phyloP scores from a whole-genome alignment of 2,329 filamentous ascomycete species.

The Exophiala viscosa region DNA sequence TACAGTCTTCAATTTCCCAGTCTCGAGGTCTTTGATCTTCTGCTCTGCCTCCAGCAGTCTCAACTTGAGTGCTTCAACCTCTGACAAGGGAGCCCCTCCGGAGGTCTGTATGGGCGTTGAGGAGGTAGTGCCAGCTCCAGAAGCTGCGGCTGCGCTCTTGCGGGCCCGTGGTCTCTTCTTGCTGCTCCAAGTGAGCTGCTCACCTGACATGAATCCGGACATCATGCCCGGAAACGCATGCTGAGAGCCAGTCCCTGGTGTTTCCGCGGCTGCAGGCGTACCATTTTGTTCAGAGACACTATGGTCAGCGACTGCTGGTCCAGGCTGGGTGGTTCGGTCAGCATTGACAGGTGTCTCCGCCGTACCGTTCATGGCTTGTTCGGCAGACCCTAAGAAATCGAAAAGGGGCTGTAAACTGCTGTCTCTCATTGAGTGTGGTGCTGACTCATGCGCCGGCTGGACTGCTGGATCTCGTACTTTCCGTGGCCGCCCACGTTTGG shows the following conservation, averaged over 20 bases:
- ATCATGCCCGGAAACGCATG: conserved; percentile 13
- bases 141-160: neutral
- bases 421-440: conserved; percentile 1
- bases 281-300: neutral
- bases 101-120: neutral
- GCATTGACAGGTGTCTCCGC: neutral
- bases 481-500: neutral
- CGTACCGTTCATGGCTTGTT: neutral
- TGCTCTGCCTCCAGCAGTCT: conserved; percentile 19
- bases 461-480: conserved; percentile 14
- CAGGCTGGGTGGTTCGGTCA: neutral
- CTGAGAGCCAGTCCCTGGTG: neutral
- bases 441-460: neutral
- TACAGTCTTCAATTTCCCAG: conserved; percentile 13
- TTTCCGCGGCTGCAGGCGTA: neutral
- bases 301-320: neutral
- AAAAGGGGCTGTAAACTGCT: conserved; percentile 23
- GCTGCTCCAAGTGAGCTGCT: conserved; percentile 10
- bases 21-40: conserved; percentile 21
- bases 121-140: neutral
- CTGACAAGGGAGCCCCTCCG: conserved; percentile 1
- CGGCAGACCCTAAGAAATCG: conserved; percentile 24
- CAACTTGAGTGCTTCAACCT: conserved; percentile 19
- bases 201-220: conserved; percentile 13
- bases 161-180: neutral